Evolutionary conservation across 1,284 basidiomycete species (phyloP).

Genomic region (Tremellales sp.): DNA sequence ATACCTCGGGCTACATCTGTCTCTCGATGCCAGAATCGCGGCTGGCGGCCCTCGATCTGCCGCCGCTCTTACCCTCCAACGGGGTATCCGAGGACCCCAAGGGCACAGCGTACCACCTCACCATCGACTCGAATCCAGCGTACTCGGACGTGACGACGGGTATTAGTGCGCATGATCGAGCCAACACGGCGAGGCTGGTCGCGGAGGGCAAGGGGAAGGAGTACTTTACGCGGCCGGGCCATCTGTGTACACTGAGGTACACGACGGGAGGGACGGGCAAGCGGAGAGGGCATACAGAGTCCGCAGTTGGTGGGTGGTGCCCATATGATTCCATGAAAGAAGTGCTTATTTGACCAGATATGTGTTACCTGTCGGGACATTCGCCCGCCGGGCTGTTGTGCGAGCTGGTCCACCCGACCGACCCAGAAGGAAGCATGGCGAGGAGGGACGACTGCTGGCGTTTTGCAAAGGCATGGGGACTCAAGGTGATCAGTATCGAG

Average conservation of each 20-base stretch:
- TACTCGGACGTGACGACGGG: slow-evolving; percentile 64
- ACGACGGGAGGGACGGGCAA: slow-evolving; percentile 77
- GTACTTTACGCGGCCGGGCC: slow-evolving; percentile 89
- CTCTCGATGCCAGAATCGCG: slow-evolving; percentile 74
- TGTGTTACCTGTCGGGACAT: slow-evolving; percentile 75
- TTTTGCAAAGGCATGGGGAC: slow-evolving; percentile 86
- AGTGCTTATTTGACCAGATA: slow-evolving; percentile 53
- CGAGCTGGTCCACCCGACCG: slow-evolving; percentile 90
- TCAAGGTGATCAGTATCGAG: slow-evolving; percentile 93
- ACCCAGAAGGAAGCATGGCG: slow-evolving; percentile 85
- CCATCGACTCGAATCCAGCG: slow-evolving; percentile 73
- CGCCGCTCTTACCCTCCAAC: slow-evolving; percentile 90
- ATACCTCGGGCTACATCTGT: slow-evolving; percentile 85
- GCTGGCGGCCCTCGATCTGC: slow-evolving; percentile 76
- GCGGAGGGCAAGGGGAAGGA: slow-evolving; percentile 57
- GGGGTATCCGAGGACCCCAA: slow-evolving; percentile 67
- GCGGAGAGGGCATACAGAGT: slow-evolving; percentile 91
- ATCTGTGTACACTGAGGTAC: slow-evolving; percentile 89
- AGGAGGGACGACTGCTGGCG: slow-evolving; percentile 86
- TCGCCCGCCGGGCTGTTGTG: slow-evolving; percentile 83
- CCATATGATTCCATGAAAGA: neutral
- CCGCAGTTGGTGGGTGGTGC: slow-evolving; percentile 61
- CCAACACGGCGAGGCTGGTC: slow-evolving; percentile 77
- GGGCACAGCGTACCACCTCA: slow-evolving; percentile 95
- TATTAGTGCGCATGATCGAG: slow-evolving; percentile 93